Evolutionary conservation across 2,329 filamentous ascomycete genomes (phyloP), one percentile per base, ranked within the genome.

Genomic region (Trichoderma atroviride): DNA sequence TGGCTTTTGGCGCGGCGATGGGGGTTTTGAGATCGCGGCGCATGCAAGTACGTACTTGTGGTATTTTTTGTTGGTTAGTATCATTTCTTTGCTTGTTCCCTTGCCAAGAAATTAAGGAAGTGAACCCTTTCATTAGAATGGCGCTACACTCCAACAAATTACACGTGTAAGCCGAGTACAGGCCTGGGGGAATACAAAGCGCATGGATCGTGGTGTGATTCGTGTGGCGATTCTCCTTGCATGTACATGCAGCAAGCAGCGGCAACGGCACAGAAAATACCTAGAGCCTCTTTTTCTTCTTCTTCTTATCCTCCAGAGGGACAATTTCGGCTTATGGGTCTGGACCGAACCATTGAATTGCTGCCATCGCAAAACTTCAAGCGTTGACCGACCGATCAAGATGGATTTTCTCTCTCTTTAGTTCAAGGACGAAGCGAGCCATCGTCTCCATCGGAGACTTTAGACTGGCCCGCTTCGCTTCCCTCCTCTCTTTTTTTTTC

Each of bases 101-200:
- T 66, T 58, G 63, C 63, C 63, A 58, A 66, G 63, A 57, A 50
- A 58, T 66, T 57, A 27, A 58, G 40, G 63, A 58, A 50, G 61
- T 13, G 29, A 50, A 33, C 19, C 37, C 27, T 35, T 57, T 56
- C 22, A 24, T 50, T 50, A 47, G 53, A 61, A 14, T 19, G 5
- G 29, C 19, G 29, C 27, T 31, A 6, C 24, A 13, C 19, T 31
- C 2, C 16, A 31, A 22, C 27, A 62, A 62, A 16, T 19, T 61
- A n/a, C 19, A 61, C 43, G 47, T 27, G 16, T 14, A 61, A 43
- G 55, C 55, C 19, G 10, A 40, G 27, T 2, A 9, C n/a, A 19
- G 56, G 2, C 24, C 27, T 9, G 24, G 52, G 24, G 52, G 19
- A 27, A 22, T 27, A 24, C 47, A 24, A 13, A 35, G 31, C 16